Evolutionary conservation across 202 grass and related monocot species (phyloP).

Genomic region (Panicum virgatum): DNA sequence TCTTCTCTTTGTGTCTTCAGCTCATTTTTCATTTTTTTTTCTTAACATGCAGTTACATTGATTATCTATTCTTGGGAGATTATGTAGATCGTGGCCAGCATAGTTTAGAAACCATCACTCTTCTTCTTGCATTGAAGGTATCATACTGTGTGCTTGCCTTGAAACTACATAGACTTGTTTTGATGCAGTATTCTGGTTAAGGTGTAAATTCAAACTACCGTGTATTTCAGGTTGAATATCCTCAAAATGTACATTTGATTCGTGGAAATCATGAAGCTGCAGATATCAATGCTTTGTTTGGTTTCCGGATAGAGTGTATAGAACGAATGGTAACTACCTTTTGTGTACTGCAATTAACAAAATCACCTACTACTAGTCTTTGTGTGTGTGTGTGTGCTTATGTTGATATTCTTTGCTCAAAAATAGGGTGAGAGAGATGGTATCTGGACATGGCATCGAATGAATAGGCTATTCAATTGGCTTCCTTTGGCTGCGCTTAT

Average conservation of each 20-base stretch:
- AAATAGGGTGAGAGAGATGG: slow-evolving; percentile 96
- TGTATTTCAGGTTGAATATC: slow-evolving; percentile 89
- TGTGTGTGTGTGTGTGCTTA: slow-evolving; percentile 21
- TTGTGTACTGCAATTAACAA: slow-evolving; percentile 5
- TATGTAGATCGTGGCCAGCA: slow-evolving; percentile 99
- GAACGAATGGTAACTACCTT: slow-evolving; percentile 84
- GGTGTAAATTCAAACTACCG: slow-evolving; percentile 1
- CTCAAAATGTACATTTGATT: slow-evolving; percentile 96
- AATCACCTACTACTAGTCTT: not conserved
- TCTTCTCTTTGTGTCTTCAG: slow-evolving; percentile 24
- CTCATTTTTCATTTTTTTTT: slow-evolving; percentile 24
- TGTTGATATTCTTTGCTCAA: slow-evolving; percentile 22
- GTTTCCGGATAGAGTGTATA: slow-evolving; percentile 99
- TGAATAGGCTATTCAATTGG: slow-evolving; percentile 99
- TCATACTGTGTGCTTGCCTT: slow-evolving; percentile 7
- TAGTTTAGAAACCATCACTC: slow-evolving; percentile 97
- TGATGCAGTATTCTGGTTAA: slow-evolving; percentile 5
- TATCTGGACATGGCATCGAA: slow-evolving; percentile 97
- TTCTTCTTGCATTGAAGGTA: slow-evolving; percentile 99
- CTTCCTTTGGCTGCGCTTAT: slow-evolving; percentile 95
- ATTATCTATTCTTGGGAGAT: slow-evolving; percentile 99
- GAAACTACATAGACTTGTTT: slow-evolving; percentile 11
- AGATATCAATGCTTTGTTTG: slow-evolving; percentile 98
- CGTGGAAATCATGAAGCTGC: slow-evolving; percentile 98
- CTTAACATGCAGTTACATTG: slow-evolving; percentile 81